A percentile compares a stretch with the other conserved stretches of the same genome.
These are phyloP conservation scores for Blastomyces gilchristii DNA, from an alignment of 2,329 filamentous ascomycete species.

Conservation along the genomic window DNA sequence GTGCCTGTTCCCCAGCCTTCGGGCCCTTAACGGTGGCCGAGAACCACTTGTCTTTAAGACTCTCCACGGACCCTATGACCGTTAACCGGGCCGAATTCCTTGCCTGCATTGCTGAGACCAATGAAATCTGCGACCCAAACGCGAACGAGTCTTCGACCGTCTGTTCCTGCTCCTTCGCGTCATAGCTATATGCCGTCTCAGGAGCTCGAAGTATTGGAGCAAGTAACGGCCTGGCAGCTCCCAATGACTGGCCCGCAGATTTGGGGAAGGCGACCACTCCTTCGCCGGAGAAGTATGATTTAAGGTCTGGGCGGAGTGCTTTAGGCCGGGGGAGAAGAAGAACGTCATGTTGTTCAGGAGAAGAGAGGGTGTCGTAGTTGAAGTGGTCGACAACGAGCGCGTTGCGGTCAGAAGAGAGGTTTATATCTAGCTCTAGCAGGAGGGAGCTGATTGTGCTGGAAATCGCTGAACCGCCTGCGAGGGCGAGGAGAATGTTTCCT, in stretches of 20 bases:
- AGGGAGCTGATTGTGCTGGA: slow-evolving; percentile 66
- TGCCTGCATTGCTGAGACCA: slow-evolving; percentile 81
- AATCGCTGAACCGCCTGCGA: slow-evolving; percentile 61
- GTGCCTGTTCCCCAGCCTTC: slow-evolving; percentile 44
- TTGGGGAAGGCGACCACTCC: slow-evolving; percentile 70
- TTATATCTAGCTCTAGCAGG: slow-evolving; percentile 79
- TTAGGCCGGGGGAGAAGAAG: slow-evolving; percentile 64
- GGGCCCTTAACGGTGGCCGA: slow-evolving; percentile 59
- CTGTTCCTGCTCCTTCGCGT: slow-evolving; percentile 72
- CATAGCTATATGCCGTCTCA: slow-evolving; percentile 82
- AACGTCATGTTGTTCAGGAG: slow-evolving; percentile 77
- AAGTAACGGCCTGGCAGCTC: slow-evolving; percentile 62
- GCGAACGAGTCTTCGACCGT: slow-evolving; percentile 73
- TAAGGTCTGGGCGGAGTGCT: slow-evolving; percentile 55
- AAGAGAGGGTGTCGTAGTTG: slow-evolving; percentile 70
- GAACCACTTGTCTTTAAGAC: slow-evolving; percentile 84
- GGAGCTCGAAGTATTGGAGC: slow-evolving; percentile 74
- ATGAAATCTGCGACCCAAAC: slow-evolving; percentile 67
- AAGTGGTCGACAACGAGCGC: slow-evolving; percentile 90
- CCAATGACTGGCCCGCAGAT: slow-evolving; percentile 70
- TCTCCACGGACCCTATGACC: slow-evolving; percentile 74
- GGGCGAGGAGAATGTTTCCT: slow-evolving; percentile 80
- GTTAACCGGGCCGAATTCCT: slow-evolving; percentile 87
- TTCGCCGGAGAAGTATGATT: slow-evolving; percentile 64
- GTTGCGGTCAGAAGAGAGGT: slow-evolving; percentile 74